phyloP scores from a whole-genome alignment of 106 monocot species.

The Cymbidium sinense region DNA sequence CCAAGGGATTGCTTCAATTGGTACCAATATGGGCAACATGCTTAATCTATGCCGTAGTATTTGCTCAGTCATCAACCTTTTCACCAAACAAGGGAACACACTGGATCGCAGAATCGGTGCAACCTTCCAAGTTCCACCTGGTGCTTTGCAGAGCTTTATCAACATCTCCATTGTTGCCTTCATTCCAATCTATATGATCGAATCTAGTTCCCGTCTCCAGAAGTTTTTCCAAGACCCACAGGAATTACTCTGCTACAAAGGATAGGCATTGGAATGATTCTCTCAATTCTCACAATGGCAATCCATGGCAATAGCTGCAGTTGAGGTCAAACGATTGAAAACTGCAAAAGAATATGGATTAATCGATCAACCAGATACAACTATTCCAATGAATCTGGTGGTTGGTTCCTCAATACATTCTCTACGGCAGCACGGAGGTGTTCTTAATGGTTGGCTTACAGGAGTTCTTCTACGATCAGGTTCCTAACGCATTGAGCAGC shows the following conservation, averaged over 20 bases:
- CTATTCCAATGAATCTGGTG: constrained; percentile 60
- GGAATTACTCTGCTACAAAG: not conserved
- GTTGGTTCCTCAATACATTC: constrained; percentile 49
- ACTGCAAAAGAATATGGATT: constrained; percentile 3
- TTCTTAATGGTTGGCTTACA: constrained; percentile 47
- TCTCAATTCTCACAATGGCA: not conserved
- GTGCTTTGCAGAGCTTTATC: not conserved
- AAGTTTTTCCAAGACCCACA: not conserved
- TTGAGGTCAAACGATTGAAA: not conserved
- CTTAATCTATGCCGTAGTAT: not conserved
- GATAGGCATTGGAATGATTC: not conserved
- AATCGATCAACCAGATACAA: constrained; percentile 26
- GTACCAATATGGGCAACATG: constrained; percentile 4
- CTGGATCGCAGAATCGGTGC: not conserved
- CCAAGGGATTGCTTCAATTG: not conserved
- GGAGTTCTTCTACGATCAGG: constrained; percentile 58
- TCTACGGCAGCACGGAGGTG: constrained; percentile 34
- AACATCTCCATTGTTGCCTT: not conserved
- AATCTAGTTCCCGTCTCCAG: not conserved
- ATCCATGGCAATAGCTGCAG: not conserved
- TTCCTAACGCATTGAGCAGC: constrained; percentile 43
- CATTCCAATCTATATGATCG: constrained; percentile 2
- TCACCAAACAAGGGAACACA: constrained; percentile 4
- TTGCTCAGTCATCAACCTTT: not conserved
- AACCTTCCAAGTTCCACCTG: constrained; percentile 7